Evolutionary conservation across 495 filamentous ascomycete species (phyloP).

Genomic region (Jackrogersella multiformis): DNA sequence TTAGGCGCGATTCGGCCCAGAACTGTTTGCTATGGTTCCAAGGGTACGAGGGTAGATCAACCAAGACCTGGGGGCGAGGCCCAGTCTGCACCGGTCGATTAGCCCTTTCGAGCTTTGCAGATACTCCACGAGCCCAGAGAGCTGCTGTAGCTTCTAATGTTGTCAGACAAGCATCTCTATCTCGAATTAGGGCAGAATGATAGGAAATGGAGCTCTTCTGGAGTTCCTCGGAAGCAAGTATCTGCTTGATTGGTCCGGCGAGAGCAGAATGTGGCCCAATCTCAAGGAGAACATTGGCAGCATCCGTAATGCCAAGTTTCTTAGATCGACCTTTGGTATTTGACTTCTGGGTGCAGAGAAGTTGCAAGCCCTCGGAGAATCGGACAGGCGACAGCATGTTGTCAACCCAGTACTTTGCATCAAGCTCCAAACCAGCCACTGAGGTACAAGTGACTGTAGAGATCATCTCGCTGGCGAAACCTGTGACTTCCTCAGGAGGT

Average conservation of each 20-base stretch:
- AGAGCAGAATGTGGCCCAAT: slow-evolving; percentile 2
- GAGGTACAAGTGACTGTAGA: slow-evolving; percentile 45
- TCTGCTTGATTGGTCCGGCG: background rate
- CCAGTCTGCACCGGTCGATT: slow-evolving; percentile 1
- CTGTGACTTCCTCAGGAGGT: background rate
- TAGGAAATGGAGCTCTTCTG: background rate
- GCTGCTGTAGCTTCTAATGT: background rate
- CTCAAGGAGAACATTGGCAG: background rate
- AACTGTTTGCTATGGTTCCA: slow-evolving; percentile 59
- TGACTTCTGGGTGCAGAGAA: background rate
- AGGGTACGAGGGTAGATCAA: slow-evolving; percentile 49
- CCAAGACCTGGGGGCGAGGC: background rate
- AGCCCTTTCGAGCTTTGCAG: background rate
- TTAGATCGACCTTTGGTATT: background rate
- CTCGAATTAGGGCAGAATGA: background rate
- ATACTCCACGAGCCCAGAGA: slow-evolving; percentile 1
- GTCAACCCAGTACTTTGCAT: slow-evolving; percentile 51
- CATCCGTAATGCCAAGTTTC: background rate
- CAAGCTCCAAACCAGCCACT: background rate
- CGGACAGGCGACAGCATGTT: slow-evolving; percentile 56
- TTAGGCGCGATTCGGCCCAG: slow-evolving; percentile 57
- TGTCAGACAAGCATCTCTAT: background rate
- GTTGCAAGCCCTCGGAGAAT: slow-evolving; percentile 39
- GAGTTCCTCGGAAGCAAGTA: background rate
- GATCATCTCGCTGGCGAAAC: slow-evolving; percentile 36